Base-by-base conservation (phyloP, 371 early-diverging fungal genomes). In the Funneliformis caledonium region DNA sequence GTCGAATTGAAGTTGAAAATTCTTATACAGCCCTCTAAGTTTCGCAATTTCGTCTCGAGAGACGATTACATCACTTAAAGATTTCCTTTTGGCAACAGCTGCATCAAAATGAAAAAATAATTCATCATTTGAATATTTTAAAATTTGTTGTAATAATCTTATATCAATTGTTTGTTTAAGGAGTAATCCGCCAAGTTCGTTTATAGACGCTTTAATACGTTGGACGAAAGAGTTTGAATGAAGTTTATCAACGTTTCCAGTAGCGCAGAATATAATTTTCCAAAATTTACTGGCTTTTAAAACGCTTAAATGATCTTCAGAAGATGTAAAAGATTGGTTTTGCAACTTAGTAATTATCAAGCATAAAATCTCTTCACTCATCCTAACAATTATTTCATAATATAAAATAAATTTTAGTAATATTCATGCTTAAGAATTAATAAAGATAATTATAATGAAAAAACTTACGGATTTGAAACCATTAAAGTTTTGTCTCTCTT, bases 301-400 rank as follows among this genome's bases (percentile, higher is more conserved):
- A 47, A 16, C 16, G 16, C 4, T 52, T 14, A 14, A 22, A 22
- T 9, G 16, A 12, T 52, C 52, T 2, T 47, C 26, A n/a, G 22
- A 14, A 16, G 16, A 47, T 37, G 50, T 43, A 12, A 7, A 7
- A 19, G n/a, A 48, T 31, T 7, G 78, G 65, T 1, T n/a, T 52
- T 68, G 69, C 56, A 78, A 69, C 37, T 31, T 61, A 22, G 22
- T 50, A 52, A 78, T 37, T 1, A 69, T 78, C 33, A 52, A 59
- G 26, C 31, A 78, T 68, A 78, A 56, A 31, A 78, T 78, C n/a
- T 78, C 69, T 64, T 78, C 78, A 33, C 68, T 42, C 31, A 68
- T 48, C 19, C 78, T 78, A 69, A 31, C 2, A 42, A 47, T 31
- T 31, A 74, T 45, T 16, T 4, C 61, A 19, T 26, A 5, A 62